Base-by-base conservation (phyloP, 805 yeast genomes). In the Maudiozyma saulgeensis region DNA sequence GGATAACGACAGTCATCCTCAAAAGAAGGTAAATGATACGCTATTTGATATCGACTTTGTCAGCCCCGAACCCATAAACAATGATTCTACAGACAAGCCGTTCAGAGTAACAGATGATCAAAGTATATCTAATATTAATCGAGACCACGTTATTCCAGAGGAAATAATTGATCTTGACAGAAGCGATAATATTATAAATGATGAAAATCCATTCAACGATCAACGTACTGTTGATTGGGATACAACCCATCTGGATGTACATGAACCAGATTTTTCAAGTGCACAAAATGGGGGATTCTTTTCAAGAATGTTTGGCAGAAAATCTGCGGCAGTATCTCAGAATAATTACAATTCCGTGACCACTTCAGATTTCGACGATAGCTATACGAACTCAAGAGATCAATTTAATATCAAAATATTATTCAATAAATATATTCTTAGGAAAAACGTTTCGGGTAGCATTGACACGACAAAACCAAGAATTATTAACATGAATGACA, bases 401-500 rank as follows among this genome's bases (percentile, higher is more conserved):
- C 62, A 56, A 45, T 71, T 70, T 47, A 66, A 72, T 50, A 66
- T 73, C 8, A 67, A 69, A 39, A 53, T 65, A 13, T 50, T 73
- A 9, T 70, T 73, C 62, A 63, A 68, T 45, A 68, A 56, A 49
- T 58, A 68, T 39, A 59, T 63, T 12, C 47, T 65, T 31, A 61
- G 75, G 41, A 68, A 68, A 11, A 55, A 58, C n/a, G 55, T 51
- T 23, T 12, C 49, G 2, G 16, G 23, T 1, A 34, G 44, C 0
- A 45, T 44, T 7, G 56, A 52, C 6, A 40, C 53, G 9, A 57
- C 59, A n/a, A 79, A 78, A 8, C 86, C 88, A 28, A 74, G 93
- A 52, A 59, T 74, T n/a, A 82, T 91, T 21, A 73, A 77, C 57
- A 63, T 90, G 45, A 86, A 87, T 71, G 82, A 85, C 60, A 72